Conservation (phyloP, 2,329 filamentous ascomycete species). For the Colletotrichum sp. region DNA sequence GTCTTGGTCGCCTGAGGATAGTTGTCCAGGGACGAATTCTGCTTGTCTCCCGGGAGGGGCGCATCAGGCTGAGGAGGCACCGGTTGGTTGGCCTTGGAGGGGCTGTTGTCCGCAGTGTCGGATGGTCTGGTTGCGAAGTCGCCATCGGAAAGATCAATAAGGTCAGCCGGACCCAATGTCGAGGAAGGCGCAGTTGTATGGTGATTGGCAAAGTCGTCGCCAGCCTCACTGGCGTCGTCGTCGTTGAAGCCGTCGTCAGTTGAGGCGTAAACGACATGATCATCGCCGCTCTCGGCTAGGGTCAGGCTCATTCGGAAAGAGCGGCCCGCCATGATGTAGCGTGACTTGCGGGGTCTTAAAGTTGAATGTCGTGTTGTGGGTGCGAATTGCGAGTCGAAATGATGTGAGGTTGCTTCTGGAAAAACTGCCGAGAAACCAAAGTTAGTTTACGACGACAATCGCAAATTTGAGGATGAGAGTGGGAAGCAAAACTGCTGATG, state of each 20-base stretch:
- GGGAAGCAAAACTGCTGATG: not conserved
- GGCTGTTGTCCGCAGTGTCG: not conserved
- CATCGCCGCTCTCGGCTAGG: not conserved
- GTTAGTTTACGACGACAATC: not conserved
- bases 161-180: not conserved
- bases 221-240: not conserved
- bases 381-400: not conserved
- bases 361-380: not conserved
- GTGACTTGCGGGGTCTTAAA: not conserved
- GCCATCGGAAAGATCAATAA: constrained; percentile 1
- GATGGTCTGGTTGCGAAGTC: not conserved
- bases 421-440: not conserved
- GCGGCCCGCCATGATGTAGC: not conserved
- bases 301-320: not conserved
- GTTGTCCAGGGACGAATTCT: not conserved
- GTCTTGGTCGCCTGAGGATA: not conserved
- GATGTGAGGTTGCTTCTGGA: not conserved
- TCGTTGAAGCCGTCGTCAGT: constrained; percentile 11
- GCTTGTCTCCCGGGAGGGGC: not conserved
- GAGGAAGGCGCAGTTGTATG: not conserved
- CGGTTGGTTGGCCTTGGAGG: not conserved
- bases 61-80: not conserved
- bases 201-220: not conserved
- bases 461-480: not conserved
- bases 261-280: not conserved